Base-by-base conservation (phyloP, 2,329 filamentous ascomycete species). In the Diaporthe sp. region DNA sequence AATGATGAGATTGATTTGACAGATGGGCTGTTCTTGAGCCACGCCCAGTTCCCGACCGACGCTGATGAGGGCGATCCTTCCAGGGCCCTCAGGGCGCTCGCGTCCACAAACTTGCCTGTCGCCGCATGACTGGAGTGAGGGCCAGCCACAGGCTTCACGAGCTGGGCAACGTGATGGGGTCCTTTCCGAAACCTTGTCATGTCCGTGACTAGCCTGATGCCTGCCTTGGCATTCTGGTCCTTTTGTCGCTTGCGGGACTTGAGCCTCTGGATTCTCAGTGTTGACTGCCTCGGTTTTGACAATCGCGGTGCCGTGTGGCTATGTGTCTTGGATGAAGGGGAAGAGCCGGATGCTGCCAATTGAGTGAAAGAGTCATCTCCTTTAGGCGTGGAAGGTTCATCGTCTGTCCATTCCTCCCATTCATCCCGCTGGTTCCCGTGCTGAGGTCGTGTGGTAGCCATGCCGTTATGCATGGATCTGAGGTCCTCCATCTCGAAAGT, bases 181-280 rank as follows among this genome's bases (percentile, higher is more conserved):
- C 85, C 85, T 63, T 79, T 80, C 37, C 85, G 90, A 81, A 87
- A 86, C 76, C 83, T 85, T 76, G 90, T 86, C 86, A 94, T 92
- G 80, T 92, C 92, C 2, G 94, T 95, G 78, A 94, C 91, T 28
- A 95, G 82, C 77, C 87, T 92, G 80, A 94, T 94, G 17, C 92
- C 92, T 12, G 90, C 90, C 83, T 89, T 87, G 74, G 88, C 87
- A 82, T 92, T 90, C 80, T 92, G 87, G 31, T 88, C 87, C 79
- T 90, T 90, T 80, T 93, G 91, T 71, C 91, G 87, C 42, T 89
- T 88, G 73, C 88, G 88, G 4, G 92, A 94, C 80, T 88, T 92
- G 31, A 89, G 81, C 12, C 89, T 85, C 60, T 82, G 83, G 42
- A 88, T 80, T 73, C 83, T 87, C 39, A 85, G 83, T 3, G 82